Conservation (phyloP, 495 filamentous ascomycete species). For the Annulohypoxylon bovei region DNA sequence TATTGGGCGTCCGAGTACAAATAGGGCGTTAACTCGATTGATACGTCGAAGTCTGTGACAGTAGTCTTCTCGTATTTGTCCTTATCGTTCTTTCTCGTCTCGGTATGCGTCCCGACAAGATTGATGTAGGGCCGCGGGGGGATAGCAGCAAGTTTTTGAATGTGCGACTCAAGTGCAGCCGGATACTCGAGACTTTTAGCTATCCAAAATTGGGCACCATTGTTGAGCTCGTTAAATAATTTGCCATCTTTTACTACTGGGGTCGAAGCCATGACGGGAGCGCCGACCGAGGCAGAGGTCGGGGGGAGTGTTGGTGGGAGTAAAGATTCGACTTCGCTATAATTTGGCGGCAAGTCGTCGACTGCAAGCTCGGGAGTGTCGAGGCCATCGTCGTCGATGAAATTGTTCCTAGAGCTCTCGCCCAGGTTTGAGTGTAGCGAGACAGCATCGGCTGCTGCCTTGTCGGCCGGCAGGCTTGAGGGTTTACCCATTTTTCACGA, state of each 20-base stretch:
- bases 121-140: constrained; percentile 60
- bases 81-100: constrained; percentile 53
- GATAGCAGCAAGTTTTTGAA: constrained; percentile 51
- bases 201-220: constrained; percentile 50
- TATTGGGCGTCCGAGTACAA: constrained; percentile 54
- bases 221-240: constrained; percentile 37
- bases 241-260: constrained; percentile 28
- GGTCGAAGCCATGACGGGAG: neutral
- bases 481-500: constrained; percentile 30
- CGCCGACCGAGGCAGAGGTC: neutral
- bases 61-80: constrained; percentile 90
- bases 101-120: constrained; percentile 60
- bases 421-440: constrained; percentile 40
- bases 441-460: constrained; percentile 27
- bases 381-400: constrained; percentile 29
- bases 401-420: constrained; percentile 28
- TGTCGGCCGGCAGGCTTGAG: constrained; percentile 1
- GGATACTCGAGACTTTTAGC: constrained; percentile 56
- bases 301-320: constrained; percentile 14
- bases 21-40: constrained; percentile 60
- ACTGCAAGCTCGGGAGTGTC: constrained; percentile 36
- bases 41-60: constrained; percentile 79
- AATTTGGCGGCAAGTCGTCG: constrained; percentile 44
- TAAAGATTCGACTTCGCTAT: constrained; percentile 36
- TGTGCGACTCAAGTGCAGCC: constrained; percentile 52